Percentiles rank a stretch among this genome's conserved stretches.
Evolutionary conservation across 306 rosid genomes (phyloP).

Genomic region (Hippophae rhamnoides): DNA sequence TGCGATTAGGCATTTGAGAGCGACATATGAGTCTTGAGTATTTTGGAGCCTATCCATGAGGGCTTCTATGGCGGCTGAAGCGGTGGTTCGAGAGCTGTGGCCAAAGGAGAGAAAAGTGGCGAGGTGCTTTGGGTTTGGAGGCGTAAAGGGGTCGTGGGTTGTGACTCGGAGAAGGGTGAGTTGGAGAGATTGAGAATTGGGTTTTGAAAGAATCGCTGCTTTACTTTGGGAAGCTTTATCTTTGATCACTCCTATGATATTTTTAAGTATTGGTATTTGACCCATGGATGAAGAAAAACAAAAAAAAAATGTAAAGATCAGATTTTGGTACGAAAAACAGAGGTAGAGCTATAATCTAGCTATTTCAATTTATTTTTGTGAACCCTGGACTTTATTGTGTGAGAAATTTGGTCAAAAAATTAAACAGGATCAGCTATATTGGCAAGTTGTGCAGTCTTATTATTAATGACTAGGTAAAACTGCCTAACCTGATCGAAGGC

Average conservation of each 20-base stretch:
- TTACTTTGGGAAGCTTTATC: constrained; percentile 81
- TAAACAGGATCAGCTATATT: no score
- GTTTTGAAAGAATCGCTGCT: constrained; percentile 53
- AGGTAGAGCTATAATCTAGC: no score
- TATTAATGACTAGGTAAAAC: no score
- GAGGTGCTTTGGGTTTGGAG: constrained; percentile 45
- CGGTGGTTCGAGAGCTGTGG: constrained; percentile 67
- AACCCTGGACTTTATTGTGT: no score
- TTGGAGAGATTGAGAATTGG: constrained; percentile 33
- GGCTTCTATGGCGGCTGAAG: constrained; percentile 47
- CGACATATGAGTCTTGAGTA: constrained; percentile 69
- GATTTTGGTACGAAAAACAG: no score
- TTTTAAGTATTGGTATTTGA: constrained; percentile 26
- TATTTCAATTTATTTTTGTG: no score
- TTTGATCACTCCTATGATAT: constrained; percentile 55
- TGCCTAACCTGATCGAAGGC: no score
- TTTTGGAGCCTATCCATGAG: constrained; percentile 74
- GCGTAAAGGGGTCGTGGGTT: constrained; percentile 51
- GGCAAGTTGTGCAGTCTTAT: no score
- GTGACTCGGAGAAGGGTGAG: constrained; percentile 70
- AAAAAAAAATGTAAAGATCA: neutral
- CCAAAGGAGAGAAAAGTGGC: constrained; percentile 53
- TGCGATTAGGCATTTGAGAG: constrained; percentile 77
- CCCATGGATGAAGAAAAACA: constrained; percentile 19
- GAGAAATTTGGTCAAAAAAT: no score